Evolutionary conservation across 345 rosid species (phyloP), one percentile per base, ranked within the genome.

Genomic region (Moringa oleifera): DNA sequence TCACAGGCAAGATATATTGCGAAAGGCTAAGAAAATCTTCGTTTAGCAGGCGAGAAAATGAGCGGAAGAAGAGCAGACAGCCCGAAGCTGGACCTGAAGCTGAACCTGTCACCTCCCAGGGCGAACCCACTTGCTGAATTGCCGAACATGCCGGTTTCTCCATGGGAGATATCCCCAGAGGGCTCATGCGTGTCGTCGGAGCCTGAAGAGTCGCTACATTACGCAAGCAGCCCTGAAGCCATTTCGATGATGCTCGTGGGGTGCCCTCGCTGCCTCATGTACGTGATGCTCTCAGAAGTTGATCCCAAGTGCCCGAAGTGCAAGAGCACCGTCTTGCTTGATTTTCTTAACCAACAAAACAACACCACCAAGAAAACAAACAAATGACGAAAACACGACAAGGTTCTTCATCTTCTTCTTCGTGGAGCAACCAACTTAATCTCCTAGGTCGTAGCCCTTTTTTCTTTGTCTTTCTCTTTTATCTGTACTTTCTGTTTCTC

Each of bases 251-350:
- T 77, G 61, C 60, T 85, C 13, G 83, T 68, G 17, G 91, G 91
- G 2, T 85, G 91, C 41, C 80, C 83, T 37, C 65, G 80, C 33
- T 85, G 91, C 72, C 75, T 85, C 28, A 79, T 83, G 88, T 85
- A 80, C 55, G 78, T 82, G 51, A 82, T 85, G 87, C n/a, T 79
- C 22, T 79, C 84, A 6, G 80, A 75, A 59, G 78, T 72, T 5
- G 72, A 76, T 25, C 88, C 80, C 4, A 83, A 67, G 76, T 85
- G 86, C 64, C 91, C 85, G 21, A 71, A 67, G 46, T 83, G 91
- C 79, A 75, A 80, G 69, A 79, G 86, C 73, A 69, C 81, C 25
- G 80, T 73, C 61, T 69, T 85, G 80, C 85, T 85, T 50, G 80
- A 71, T 68, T 63, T 76, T 46, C 74, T 76, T 18, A 70, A 47